Evolutionary conservation across 768 basidiomycete species (phyloP), one percentile per base, ranked within the genome.

Genomic region (Leccinum broughii): DNA sequence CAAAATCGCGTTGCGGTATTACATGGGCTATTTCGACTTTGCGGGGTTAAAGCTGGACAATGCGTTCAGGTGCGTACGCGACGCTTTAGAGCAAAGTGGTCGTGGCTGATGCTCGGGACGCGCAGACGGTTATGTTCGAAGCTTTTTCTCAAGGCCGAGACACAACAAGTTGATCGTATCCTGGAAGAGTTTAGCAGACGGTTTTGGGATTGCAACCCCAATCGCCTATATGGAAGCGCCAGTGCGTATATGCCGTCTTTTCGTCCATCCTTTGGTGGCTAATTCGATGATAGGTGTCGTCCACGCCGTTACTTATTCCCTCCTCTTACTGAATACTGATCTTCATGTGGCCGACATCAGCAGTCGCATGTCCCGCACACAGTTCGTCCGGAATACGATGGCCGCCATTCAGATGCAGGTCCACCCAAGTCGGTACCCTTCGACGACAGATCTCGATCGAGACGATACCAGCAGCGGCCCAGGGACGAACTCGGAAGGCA

Each of bases 131-230:
- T 99, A 11, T 98, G 95, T 71, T 87, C 88, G 13, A 97, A 96
- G 72, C 82, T 99, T 2, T 98, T 84, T 72, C 83, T 99, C 60
- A 95, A 94, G 74, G 97, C 88, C 2, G 97, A 99, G 74, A 96
- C 96, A 0, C 97, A 99, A 70, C 95, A 98, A 76, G 90, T 99
- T 48, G 97, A 98, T 73, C 88, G 97, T 48, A 98, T 99, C 62
- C 81, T 99, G 6, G 94, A 93, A 61, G 88, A 87, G 63, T 98
- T 99, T 67, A 92, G 92, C 67, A 79, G 85, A 44, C 85, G 93
- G 9, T 99, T 93, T 73, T 97, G 88, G 85, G 88, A 94, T 49
- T 94, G 93, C 72, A 98, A 98, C 70, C 89, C 92, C 0, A 77
- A 77, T 1, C 83, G 84, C 24, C 66, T 92, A n/a, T 95, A 89